phyloP scores from a whole-genome alignment of 2,329 filamentous ascomycete species.

The Coniochaeta ligniaria region DNA sequence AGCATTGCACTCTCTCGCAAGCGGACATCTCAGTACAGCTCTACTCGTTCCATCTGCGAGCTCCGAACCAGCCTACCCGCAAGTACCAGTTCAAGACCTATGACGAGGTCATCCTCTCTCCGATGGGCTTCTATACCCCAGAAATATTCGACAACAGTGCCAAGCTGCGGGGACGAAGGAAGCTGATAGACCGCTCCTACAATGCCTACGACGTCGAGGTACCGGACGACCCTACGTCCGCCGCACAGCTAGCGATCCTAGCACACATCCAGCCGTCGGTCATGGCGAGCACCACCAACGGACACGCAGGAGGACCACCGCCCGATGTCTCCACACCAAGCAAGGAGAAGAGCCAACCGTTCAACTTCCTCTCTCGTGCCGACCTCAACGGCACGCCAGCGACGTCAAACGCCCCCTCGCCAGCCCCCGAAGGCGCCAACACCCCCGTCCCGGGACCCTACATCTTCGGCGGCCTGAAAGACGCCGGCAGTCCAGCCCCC shows the following conservation, averaged over 20 bases:
- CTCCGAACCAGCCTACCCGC: slow-evolving; percentile 77
- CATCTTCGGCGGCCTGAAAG: slow-evolving; percentile 40
- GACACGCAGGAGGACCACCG: slow-evolving; percentile 29
- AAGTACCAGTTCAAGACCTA: slow-evolving; percentile 98
- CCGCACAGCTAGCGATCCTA: slow-evolving; percentile 68
- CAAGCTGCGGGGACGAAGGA: slow-evolving; percentile 74
- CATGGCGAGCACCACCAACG: slow-evolving; percentile 31
- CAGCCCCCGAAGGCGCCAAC: slow-evolving; percentile 67
- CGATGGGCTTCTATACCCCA: slow-evolving; percentile 91
- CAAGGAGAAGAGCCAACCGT: slow-evolving; percentile 57
- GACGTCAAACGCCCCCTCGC: slow-evolving; percentile 81
- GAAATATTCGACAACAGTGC: slow-evolving; percentile 74
- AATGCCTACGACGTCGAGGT: slow-evolving; percentile 86
- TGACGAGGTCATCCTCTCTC: slow-evolving; percentile 89
- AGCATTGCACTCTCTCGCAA: slow-evolving; percentile 86
- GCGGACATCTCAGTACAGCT: slow-evolving; percentile 82
- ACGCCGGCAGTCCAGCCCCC: slow-evolving; percentile 39
- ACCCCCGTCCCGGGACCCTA: slow-evolving; percentile 57
- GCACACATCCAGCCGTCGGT: slow-evolving; percentile 54
- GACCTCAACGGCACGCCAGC: slow-evolving; percentile 74
- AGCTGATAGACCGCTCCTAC: slow-evolving; percentile 78
- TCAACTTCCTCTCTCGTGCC: slow-evolving; percentile 64
- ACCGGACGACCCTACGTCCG: slow-evolving; percentile 82
- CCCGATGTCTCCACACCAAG: slow-evolving; percentile 48
- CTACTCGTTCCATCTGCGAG: slow-evolving; percentile 84